Base-by-base conservation (phyloP, 352 stramenopile genomes). In the Pythium phragmiticola region DNA sequence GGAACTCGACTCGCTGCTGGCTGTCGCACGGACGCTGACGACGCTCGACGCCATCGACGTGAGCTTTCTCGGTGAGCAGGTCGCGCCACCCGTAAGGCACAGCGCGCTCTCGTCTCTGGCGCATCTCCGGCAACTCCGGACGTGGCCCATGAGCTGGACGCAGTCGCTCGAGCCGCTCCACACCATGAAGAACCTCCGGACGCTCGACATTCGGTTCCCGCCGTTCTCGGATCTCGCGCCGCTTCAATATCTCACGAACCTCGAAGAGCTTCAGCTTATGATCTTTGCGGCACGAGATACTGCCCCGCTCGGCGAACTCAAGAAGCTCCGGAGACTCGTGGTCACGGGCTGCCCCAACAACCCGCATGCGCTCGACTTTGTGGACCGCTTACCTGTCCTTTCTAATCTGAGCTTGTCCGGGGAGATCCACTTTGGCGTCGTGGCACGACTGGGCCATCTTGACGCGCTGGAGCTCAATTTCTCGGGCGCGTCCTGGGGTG, bases 71-170 rank as follows among this genome's bases (percentile, higher is more conserved):
- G 59, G 50, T 1, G 30, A 19, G 7, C 11, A 53, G 3, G 48
- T 60, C 4, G 13, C 41, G 3, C 50, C 48, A 8, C 46, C 28
- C 0, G 34, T 36, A 13, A 50, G 59, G 7, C 59, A 54, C 16
- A 14, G 47, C 28, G 50, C 14, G 7, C 21, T 66, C 2, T 60
- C 59, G 1, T 21, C 41, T 2, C 42, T 66, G 4, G 42, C 30
- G 5, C 21, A 14, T 12, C 42, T 66, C 2, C 17, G 56, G 17
- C 47, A 33, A 9, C 33, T 66, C 14, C 50, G 42, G 1, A 66
- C 59, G 37, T 65, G 58, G 58, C 58, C 58, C 2, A 57, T 65
- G 33, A 65, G 58, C 49, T 65, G 58, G 58, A 57, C 51, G 28
- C 58, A 65, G 30, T 58, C 58, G 39, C 49, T 65, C 11, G 58